Evolutionary conservation across 805 yeast genomes (phyloP).

Genomic region (Ogataea pini): DNA sequence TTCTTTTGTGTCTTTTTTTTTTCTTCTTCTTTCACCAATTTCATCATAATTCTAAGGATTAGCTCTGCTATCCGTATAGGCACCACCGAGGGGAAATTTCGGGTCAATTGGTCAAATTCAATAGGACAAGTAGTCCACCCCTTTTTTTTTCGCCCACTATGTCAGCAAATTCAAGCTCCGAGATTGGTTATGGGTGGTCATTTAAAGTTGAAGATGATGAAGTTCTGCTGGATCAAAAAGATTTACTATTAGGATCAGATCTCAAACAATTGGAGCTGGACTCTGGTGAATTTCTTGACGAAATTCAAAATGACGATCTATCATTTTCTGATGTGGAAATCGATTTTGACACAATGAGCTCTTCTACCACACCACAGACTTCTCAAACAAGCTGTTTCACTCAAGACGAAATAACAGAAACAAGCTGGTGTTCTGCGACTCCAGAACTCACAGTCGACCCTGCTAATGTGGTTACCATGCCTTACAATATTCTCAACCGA

Average conservation of each 20-base stretch:
- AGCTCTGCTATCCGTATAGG: background rate
- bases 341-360: conserved; percentile 14
- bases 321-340: conserved; percentile 18
- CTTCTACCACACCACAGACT: conserved; percentile 16
- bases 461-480: conserved; percentile 11
- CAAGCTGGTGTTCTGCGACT: background rate
- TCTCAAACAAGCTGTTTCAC: conserved; percentile 13
- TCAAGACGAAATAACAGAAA: conserved; percentile 12
- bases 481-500: background rate
- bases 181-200: conserved; percentile 1
- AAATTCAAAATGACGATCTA: conserved; percentile 20
- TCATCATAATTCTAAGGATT: too few relatives aligned
- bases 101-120: too few relatives aligned
- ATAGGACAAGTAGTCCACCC: background rate
- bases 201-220: conserved; percentile 5
- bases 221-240: conserved; percentile 6
- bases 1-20: background rate
- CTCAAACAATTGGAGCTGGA: conserved; percentile 17
- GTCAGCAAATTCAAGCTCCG: conserved; percentile 1
- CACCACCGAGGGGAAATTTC: background rate
- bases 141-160: background rate
- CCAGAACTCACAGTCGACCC: conserved; percentile 20
- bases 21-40: background rate
- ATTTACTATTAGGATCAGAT: conserved; percentile 13
- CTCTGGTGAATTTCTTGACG: conserved; percentile 18